Conservation (phyloP, 2,329 filamentous ascomycete species). For the Dactylellina cionopaga region DNA sequence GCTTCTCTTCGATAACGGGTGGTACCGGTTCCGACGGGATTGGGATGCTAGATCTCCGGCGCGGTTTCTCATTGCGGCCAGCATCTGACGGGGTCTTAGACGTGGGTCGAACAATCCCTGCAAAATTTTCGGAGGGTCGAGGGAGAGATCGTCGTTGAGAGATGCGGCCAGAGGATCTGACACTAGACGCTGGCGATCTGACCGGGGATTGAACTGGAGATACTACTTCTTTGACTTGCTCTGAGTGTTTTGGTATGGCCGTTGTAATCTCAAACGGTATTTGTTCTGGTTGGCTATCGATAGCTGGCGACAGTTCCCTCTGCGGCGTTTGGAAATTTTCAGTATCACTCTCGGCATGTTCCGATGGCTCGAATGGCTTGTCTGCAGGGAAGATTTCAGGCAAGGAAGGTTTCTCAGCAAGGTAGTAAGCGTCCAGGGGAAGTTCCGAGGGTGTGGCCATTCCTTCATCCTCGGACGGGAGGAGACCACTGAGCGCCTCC, state of each 20-base stretch:
- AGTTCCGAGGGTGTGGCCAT: slow-evolving; percentile 8
- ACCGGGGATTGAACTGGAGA: slow-evolving; percentile 11
- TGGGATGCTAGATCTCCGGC: slow-evolving; percentile 15
- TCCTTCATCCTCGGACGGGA: slow-evolving; percentile 10
- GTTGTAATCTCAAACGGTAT: not conserved
- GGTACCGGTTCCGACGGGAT: not conserved
- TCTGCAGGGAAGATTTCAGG: slow-evolving; percentile 20
- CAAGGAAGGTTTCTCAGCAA: slow-evolving; percentile 35
- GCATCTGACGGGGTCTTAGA: slow-evolving; percentile 8
- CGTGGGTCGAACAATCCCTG: not conserved
- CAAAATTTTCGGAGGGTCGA: not conserved
- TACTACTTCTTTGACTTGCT: not conserved
- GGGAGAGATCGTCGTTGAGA: slow-evolving; percentile 1
- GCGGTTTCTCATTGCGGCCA: not conserved
- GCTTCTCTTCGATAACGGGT: not conserved
- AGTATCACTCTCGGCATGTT: slow-evolving; percentile 24
- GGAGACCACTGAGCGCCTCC: slow-evolving; percentile 22
- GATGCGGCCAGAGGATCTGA: not conserved
- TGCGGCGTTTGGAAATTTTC: slow-evolving; percentile 16
- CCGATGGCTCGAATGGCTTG: slow-evolving; percentile 7
- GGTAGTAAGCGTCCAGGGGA: slow-evolving; percentile 8
- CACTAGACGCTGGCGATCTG: not conserved
- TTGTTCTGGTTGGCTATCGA: not conserved
- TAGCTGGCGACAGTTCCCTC: slow-evolving; percentile 6
- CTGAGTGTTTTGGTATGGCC: not conserved